Base-by-base conservation (phyloP, 1,284 basidiomycete species). In the Trichosporon ovoides region DNA sequence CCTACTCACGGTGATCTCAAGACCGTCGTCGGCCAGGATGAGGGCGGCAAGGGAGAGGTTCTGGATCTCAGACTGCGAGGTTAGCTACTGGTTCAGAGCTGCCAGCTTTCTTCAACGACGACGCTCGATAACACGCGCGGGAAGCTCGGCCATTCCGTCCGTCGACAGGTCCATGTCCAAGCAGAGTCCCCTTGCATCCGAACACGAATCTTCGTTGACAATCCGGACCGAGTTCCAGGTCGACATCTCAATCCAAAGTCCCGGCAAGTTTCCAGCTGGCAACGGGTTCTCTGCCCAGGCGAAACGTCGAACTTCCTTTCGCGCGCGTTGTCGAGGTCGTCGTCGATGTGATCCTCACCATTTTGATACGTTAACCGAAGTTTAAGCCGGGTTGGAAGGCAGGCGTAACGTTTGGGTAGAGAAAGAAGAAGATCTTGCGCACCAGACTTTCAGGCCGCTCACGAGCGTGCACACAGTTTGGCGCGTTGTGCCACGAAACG, bases 11-110 rank as follows among this genome's bases (percentile, higher is more conserved):
- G 94, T 94, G 77, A 98, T 97, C 83, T 98, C 95, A 76, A 94
- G 81, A 71, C 87, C 88, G 69, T 96, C 93, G 81, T 97, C 93
- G 71, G 93, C 93, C 77, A 97, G 91, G 82, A 96, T 95, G 77
- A 94, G 88, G 63, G 90, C 87, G 63, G 72, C 69, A 68, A 71
- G 69, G 68, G 89, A 82, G 69, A 89, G 43, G 43, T 48, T 89
- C 75, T 91, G 86, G 77, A 93, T 91, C 59, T 75, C 67, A 61
- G 73, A 73, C 71, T 73, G 48, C 12, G 36, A 18, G 7, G 22
- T 52, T 38, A 52, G 51, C 51, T 38, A 6, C 10, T 22, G 4
- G 19, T 6, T 24, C 1, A n/a, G n/a, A n/a, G n/a, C 6, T 9
- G 11, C 28, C 24, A 13, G 28, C 43, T 7, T n/a, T 7, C 43